Evolutionary conservation across 352 stramenopile species (phyloP).

Genomic region (Phytopythium mirpurense): DNA sequence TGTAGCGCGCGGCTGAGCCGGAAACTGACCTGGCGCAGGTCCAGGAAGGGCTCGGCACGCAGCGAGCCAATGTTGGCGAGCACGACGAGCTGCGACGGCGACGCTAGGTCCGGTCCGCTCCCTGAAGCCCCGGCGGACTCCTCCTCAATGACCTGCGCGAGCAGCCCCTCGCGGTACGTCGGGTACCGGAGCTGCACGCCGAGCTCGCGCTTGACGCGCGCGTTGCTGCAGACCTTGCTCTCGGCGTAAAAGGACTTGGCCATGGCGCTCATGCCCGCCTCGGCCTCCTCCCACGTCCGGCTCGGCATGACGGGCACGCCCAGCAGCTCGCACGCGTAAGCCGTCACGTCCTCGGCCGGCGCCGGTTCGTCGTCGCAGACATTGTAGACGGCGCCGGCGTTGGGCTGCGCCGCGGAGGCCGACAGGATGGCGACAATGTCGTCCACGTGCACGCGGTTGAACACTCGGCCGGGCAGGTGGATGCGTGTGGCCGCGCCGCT

Average conservation of each 20-base stretch:
- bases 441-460: conserved; percentile 89
- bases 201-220: conserved; percentile 68
- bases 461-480: conserved; percentile 65
- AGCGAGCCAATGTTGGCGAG: conserved; percentile 78
- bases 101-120: neutral
- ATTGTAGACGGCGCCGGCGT: conserved; percentile 80
- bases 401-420: conserved; percentile 57
- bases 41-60: conserved; percentile 56
- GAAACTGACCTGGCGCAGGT: conserved; percentile 70
- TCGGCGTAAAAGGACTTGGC: conserved; percentile 85
- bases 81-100: conserved; percentile 30
- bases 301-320: conserved; percentile 36
- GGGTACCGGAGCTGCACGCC: conserved; percentile 66
- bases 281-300: conserved; percentile 68
- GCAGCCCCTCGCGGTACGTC: conserved; percentile 76
- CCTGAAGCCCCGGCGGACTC: neutral
- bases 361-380: conserved; percentile 87
- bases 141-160: conserved; percentile 77
- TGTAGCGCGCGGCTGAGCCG: conserved; percentile 52
- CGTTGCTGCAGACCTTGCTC: conserved; percentile 77
- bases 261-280: conserved; percentile 80
- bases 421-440: conserved; percentile 84
- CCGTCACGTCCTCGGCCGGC: conserved; percentile 69
- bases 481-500: conserved; percentile 60
- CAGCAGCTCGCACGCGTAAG: conserved; percentile 73